Percentiles rank a stretch among this genome's conserved stretches.
phyloP scores from a whole-genome alignment of 306 rosid genomes.

The Heteromeles arbutifolia region DNA sequence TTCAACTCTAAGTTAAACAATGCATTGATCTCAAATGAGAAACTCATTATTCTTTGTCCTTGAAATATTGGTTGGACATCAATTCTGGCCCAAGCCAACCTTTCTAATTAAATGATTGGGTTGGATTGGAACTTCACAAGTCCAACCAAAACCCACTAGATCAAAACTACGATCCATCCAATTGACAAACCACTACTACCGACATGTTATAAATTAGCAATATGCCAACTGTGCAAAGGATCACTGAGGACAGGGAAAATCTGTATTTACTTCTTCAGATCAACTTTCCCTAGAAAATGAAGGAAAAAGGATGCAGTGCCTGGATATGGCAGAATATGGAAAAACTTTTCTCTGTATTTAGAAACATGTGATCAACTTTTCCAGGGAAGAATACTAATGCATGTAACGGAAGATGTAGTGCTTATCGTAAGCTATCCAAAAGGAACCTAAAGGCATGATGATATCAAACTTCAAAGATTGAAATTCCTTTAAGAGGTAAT shows the following conservation, averaged over 20 bases:
- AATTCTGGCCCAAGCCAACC: not conserved
- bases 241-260: not conserved
- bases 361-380: not conserved
- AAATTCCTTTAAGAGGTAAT: too few species aligned
- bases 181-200: too few species aligned
- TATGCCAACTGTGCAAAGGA: not conserved
- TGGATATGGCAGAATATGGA: not conserved
- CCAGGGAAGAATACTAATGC: conserved; percentile 20
- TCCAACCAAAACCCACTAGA: not conserved
- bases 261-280: not conserved
- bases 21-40: too few species aligned
- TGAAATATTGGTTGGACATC: too few species aligned
- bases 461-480: not conserved
- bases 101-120: not conserved
- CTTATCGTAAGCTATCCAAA: conserved; percentile 45
- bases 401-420: not conserved
- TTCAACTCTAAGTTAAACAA: too few species aligned
- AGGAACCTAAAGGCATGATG: conserved; percentile 27
- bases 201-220: too few species aligned
- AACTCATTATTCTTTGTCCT: too few species aligned
- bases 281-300: not conserved
- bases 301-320: not conserved
- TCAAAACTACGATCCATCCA: not conserved
- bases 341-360: not conserved
- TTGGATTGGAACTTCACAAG: not conserved